Evolutionary conservation across 2,329 filamentous ascomycete species (phyloP), one percentile per base, ranked within the genome.

Genomic region (Celoporthe dispersa): DNA sequence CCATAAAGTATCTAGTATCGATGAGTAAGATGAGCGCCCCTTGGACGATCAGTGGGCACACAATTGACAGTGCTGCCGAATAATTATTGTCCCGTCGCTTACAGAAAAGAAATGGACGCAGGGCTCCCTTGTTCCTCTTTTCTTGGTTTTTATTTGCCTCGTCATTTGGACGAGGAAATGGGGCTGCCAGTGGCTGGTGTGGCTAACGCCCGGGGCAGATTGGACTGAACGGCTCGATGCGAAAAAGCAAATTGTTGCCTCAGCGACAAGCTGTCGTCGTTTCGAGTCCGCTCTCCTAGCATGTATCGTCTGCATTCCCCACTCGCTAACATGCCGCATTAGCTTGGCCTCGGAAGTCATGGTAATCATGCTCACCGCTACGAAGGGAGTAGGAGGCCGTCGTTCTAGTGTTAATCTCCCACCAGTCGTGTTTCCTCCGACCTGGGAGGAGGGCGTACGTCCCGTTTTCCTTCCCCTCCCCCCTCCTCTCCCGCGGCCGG

Each of bases 191-290:
- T 57, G 53, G 53, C 53, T 57, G 53, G 33, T 9, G 53, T 57
- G 53, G 53, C 53, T 57, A 5, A 19, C 53, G 53, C 53, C 28
- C 33, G n/a, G 9, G 51, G n/a, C 53, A 31, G 53, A 31, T 57
- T 41, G 60, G 60, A 19, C 11, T 44, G 60, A 62, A 44, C 60
- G 37, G 60, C 37, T 63, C 37, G 60, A 25, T 2, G 60, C 44
- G 37, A 63, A 62, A 63, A 63, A 63, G 60, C 60, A 63, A 63
- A 12, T 37, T 41, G n/a, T 33, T 44, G n/a, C 39, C 25, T 37
- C 33, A 25, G 60, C 16, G 60, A 41, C n/a, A 33, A 57, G 25
- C 16, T 28, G 33, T 57, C 14, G 14, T 57, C 25, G 25, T 57
- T 57, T 57, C 51, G n/a, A 55, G 51, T 28, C 51, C 51, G 51